Evolutionary conservation across 108 stramenopile genomes (phyloP), one percentile per base, ranked within the genome.

Genomic region (Conticribra guillardii): DNA sequence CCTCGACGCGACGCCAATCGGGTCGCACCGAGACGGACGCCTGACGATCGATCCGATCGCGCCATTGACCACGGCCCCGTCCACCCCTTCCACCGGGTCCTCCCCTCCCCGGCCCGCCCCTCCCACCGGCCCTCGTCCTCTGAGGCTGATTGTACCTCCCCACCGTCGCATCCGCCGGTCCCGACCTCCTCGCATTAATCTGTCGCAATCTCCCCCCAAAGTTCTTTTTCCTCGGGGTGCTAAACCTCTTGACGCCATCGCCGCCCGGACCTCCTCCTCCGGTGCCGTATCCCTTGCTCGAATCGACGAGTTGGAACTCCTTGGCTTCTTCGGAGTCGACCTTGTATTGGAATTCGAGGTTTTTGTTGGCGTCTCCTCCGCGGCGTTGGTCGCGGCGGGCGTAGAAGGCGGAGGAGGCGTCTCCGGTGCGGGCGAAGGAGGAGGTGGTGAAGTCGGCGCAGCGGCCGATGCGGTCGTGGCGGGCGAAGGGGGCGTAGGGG

Each of bases 401-500:
- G 54, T 72, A 82, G 46, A 80, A 72, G 24, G 50, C 80, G 78
- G 55, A 73, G 47, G 61, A 62, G 60, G 66, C 71, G 19, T 79
- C 72, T 49, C 60, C 67, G 26, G 56, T 77, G 9, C 54, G 67
- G 56, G 51, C 67, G 37, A 69, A 76, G 8, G 59, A 66, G 37
- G 51, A 19, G 50, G 79, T 69, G 52, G 89, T 88, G 69, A 93
- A 93, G 81, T 93, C 93, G 57, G 96, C 96, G 18, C 80, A 88
- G 17, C 90, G 82, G 1, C 95, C 95, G 21, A 92, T 70, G 31
- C 93, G 86, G 78, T 98, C 96, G 29, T 87, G 85, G 32, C 96
- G 90, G 21, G 95, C 95, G 69, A 98, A 98, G 7, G 96, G 96
- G 19, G 93, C 86, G 80, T 95, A 98, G 54, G 97, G 97, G 24